Percentiles rank a stretch among this genome's conserved stretches.
Evolutionary conservation across 2,329 filamentous ascomycete genomes (phyloP).

Genomic region (Domatiomyces catenatus): DNA sequence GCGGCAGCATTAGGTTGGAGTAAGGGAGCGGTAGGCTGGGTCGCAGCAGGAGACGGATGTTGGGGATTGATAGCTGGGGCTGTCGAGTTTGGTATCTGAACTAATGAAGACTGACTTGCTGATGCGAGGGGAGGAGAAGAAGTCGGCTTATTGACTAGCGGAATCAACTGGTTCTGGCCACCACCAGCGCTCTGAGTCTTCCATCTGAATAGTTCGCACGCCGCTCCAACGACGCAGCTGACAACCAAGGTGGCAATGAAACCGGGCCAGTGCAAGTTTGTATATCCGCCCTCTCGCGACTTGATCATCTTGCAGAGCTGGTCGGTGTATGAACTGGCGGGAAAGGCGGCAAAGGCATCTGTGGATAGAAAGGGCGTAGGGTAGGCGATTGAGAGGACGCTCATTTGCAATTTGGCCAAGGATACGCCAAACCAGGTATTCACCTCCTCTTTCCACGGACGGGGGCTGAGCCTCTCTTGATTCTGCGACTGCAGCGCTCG

Average conservation of each 20-base stretch:
- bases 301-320: not conserved
- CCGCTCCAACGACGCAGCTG: not conserved
- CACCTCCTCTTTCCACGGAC: not conserved
- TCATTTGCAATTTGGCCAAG: not conserved
- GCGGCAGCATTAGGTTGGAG: constrained; percentile 3
- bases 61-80: constrained; percentile 5
- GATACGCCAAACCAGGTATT: constrained; percentile 1
- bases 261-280: constrained; percentile 1
- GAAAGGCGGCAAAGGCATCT: not conserved
- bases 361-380: not conserved
- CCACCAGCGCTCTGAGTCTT: not conserved
- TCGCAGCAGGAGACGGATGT: constrained; percentile 6
- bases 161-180: not conserved
- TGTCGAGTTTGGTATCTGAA: constrained; percentile 8
- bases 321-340: not conserved
- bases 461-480: not conserved
- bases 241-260: not conserved
- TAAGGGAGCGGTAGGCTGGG: constrained; percentile 3
- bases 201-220: not conserved
- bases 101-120: constrained; percentile 4
- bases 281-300: not conserved
- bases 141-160: not conserved
- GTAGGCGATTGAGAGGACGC: not conserved
- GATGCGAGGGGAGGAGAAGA: constrained; percentile 3
- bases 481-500: not conserved